Evolutionary conservation across 1,284 basidiomycete genomes (phyloP).

Genomic region (Lignosus rhinocerotis): DNA sequence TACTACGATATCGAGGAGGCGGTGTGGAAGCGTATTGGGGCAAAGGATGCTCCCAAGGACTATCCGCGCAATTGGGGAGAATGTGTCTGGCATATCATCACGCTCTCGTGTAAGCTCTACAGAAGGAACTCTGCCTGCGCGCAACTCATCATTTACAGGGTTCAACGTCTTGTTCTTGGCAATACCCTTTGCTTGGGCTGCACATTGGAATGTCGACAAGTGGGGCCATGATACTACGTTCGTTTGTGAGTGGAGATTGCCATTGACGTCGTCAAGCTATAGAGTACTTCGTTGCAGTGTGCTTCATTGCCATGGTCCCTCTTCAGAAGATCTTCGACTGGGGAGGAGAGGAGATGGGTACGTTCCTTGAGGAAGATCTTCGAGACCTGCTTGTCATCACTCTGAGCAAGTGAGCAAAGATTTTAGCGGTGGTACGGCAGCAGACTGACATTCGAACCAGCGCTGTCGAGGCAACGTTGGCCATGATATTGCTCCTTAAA

Average conservation of each 20-base stretch:
- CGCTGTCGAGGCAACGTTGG: constrained; percentile 59
- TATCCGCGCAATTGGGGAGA: not conserved
- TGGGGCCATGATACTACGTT: constrained; percentile 35
- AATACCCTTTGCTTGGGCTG: constrained; percentile 64
- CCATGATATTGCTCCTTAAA: constrained; percentile 61
- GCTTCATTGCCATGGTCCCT: constrained; percentile 54
- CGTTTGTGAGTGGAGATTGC: constrained; percentile 35
- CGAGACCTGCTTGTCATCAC: constrained; percentile 61
- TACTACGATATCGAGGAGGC: not conserved
- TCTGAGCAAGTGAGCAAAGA: constrained; percentile 53
- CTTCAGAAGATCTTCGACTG: constrained; percentile 58
- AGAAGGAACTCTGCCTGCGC: not conserved
- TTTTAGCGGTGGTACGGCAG: no score
- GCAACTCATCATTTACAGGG: not conserved
- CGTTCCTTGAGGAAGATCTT: constrained; percentile 53
- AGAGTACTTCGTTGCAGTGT: constrained; percentile 38
- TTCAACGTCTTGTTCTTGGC: constrained; percentile 39
- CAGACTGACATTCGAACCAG: constrained; percentile 30
- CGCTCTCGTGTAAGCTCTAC: not conserved
- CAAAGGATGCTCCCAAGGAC: not conserved
- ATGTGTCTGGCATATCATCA: not conserved
- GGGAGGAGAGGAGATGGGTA: constrained; percentile 59
- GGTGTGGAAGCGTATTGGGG: not conserved
- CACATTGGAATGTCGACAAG: constrained; percentile 42
- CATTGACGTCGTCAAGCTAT: not conserved